Base-by-base conservation (phyloP, 2,329 filamentous ascomycete genomes). In the Fusarium sp. region DNA sequence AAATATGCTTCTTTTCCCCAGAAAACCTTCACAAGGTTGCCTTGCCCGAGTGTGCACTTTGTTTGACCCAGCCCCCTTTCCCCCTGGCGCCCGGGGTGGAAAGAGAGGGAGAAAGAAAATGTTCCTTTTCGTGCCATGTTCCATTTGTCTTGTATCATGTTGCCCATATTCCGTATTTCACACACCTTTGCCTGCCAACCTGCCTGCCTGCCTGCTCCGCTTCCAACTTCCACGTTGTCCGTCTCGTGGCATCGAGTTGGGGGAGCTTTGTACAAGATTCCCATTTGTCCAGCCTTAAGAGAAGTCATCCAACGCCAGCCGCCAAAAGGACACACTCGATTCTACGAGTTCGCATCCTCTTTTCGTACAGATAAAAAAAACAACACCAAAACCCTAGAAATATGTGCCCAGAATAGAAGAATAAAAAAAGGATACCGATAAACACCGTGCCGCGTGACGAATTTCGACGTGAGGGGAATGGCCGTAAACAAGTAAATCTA, bases 401-500 rank as follows among this genome's bases (percentile, higher is more conserved):
- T 73, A 73, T 75, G 59, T 64, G 60, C 62, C 65, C 69, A 62
- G 25, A 25, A 41, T 41, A 32, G 68, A 66, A 72, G 1, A 67
- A 56, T 48, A 45, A 67, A 60, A 56, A 48, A 58, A 50, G 18
- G 45, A 66, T 30, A 50, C 64, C 58, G 32, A 63, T 67, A 57
- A 78, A 78, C 76, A 69, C 76, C 76, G 56, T 68, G 70, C 70
- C 69, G 67, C 70, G 74, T 75, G 65, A 76, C 70, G 69, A 69
- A 66, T 76, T 74, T 68, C 67, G 67, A 76, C 74, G 62, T 77
- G 68, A 76, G 60, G 67, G 63, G 62, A 52, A 74, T 77, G 76
- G 76, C 72, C 74, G 76, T 78, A 73, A 78, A 63, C 56, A 74
- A 74, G 73, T 52, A 74, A 73, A 69, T 78, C 76, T 78, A 77